Percentiles rank a stretch among this genome's conserved stretches.
Evolutionary conservation across 345 rosid species (phyloP).

Genomic region (Eucalyptus pumila): DNA sequence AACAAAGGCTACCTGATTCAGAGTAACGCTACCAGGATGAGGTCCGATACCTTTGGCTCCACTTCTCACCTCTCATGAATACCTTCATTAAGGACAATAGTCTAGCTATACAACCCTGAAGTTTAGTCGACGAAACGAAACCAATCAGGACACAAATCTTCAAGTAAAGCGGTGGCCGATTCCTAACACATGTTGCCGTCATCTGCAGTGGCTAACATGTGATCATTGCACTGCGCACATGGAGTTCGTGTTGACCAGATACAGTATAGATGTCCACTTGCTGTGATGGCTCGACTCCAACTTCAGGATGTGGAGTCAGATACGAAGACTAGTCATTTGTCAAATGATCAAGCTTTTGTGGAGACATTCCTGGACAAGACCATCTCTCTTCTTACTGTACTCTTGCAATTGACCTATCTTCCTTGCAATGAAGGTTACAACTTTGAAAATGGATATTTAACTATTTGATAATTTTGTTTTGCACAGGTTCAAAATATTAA

Average conservation of each 20-base stretch:
- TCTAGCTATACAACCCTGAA: background rate
- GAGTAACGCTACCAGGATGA: background rate
- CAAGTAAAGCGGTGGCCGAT: background rate
- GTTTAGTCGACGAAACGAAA: too few relatives aligned
- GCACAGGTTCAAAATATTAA: background rate
- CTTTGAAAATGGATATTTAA: background rate
- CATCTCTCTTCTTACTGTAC: background rate
- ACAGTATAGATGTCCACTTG: background rate
- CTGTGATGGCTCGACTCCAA: background rate
- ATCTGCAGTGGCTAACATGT: background rate
- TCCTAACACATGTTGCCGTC: background rate
- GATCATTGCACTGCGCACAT: background rate
- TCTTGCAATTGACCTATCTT: background rate
- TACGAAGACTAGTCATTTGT: background rate
- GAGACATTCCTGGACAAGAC: background rate
- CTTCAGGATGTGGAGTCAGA: background rate
- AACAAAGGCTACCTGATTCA: background rate
- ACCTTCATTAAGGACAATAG: background rate
- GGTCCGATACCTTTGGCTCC: background rate
- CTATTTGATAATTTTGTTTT: too few relatives aligned
- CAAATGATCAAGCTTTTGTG: background rate
- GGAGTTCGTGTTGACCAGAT: background rate
- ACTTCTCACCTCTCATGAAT: background rate
- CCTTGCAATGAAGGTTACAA: background rate
- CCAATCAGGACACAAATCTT: background rate